These are phyloP conservation scores for Hortiboletus rubellus DNA, from an alignment of 1,284 basidiomycete genomes.

Conservation along the genomic window DNA sequence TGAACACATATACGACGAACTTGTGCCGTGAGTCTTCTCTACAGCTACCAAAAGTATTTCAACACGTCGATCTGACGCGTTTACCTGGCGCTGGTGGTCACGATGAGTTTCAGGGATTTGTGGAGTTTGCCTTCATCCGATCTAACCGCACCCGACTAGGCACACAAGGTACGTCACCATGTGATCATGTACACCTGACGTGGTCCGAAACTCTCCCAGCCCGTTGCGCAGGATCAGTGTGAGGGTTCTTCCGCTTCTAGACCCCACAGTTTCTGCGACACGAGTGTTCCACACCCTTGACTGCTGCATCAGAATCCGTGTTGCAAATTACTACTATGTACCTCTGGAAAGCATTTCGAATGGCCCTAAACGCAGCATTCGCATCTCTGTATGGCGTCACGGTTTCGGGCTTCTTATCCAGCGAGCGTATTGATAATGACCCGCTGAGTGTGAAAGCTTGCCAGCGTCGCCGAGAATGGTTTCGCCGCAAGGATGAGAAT, in stretches of 20 bases:
- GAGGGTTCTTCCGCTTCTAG: constrained; percentile 31
- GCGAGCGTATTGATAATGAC: constrained; percentile 32
- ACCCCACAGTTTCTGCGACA: constrained; percentile 58
- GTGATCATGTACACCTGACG: not conserved
- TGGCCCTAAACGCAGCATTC: not conserved
- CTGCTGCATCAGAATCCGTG: constrained; percentile 21
- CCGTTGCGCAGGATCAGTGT: constrained; percentile 57
- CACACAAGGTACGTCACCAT: constrained; percentile 51
- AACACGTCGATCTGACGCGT: constrained; percentile 4
- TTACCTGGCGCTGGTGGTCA: constrained; percentile 55
- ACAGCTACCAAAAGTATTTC: not conserved
- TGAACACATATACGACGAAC: constrained; percentile 76
- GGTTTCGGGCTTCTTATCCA: constrained; percentile 68
- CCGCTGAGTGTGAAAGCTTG: not conserved
- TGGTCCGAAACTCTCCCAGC: constrained; percentile 37
- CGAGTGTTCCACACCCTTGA: constrained; percentile 24
- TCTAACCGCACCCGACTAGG: constrained; percentile 69
- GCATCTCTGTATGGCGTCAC: constrained; percentile 50
- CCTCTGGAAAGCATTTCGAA: too few relatives aligned
- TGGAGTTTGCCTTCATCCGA: constrained; percentile 59
- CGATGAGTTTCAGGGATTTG: constrained; percentile 67
- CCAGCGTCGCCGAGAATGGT: constrained; percentile 69
- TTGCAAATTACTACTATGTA: not conserved
- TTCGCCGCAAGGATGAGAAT: constrained; percentile 68
- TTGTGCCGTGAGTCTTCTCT: constrained; percentile 49